Percentiles rank a stretch among this genome's conserved stretches.
Conservation (phyloP, 352 stramenopile genomes). For the Globisporangium canariense region DNA sequence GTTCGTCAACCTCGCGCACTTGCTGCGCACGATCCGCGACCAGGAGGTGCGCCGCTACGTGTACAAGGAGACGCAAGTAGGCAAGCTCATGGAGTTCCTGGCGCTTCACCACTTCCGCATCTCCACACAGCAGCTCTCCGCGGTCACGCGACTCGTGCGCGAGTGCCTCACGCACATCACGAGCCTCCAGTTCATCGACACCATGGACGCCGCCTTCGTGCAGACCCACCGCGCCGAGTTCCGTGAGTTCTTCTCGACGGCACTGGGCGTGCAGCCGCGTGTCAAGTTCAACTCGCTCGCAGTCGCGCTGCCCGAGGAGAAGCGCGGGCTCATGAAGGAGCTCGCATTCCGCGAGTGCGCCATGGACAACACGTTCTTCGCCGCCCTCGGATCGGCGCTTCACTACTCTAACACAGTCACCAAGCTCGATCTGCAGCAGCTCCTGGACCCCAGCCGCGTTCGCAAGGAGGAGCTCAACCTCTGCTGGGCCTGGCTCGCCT, state of each 20-base stretch:
- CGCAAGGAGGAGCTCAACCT: constrained; percentile 40
- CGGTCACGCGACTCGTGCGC: constrained; percentile 33
- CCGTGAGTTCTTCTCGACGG: constrained; percentile 39
- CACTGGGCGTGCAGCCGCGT: constrained; percentile 41
- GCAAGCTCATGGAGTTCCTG: constrained; percentile 59
- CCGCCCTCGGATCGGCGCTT: constrained; percentile 43
- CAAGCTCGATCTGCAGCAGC: constrained; percentile 48
- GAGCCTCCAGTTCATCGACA: constrained; percentile 43
- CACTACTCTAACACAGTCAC: constrained; percentile 52
- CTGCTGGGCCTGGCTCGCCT: constrained; percentile 53
- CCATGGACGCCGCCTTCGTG: constrained; percentile 39
- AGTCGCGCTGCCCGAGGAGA: constrained; percentile 35
- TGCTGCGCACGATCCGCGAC: constrained; percentile 42
- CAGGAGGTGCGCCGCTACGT: constrained; percentile 50
- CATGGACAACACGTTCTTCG: constrained; percentile 55
- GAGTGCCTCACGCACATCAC: constrained; percentile 44
- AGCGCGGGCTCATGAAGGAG: constrained; percentile 37
- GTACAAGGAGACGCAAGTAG: constrained; percentile 48
- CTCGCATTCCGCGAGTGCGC: constrained; percentile 39
- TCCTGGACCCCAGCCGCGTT: constrained; percentile 36
- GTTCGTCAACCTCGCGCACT: constrained; percentile 45
- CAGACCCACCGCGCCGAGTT: constrained; percentile 40
- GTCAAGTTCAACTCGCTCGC: constrained; percentile 58
- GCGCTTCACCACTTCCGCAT: constrained; percentile 42
- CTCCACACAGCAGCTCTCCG: constrained; percentile 42